These are phyloP conservation scores for Neonectria faginata DNA, from an alignment of 2,329 filamentous ascomycete species.

Conservation along the genomic window DNA sequence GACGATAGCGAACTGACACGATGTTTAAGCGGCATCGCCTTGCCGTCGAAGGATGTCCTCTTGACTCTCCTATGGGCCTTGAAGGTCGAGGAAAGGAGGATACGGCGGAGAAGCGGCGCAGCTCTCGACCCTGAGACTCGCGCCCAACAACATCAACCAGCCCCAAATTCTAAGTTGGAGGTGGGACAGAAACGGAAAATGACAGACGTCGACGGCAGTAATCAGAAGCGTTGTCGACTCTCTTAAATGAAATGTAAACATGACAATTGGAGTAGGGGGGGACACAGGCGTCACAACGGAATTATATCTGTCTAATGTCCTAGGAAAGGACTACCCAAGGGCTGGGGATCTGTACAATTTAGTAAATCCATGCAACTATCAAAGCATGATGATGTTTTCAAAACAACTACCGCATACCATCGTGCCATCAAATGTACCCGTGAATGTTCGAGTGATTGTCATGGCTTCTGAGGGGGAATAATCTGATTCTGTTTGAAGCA, in stretches of 20 bases:
- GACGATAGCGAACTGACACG: slow-evolving; percentile 50
- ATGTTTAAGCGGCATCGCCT: slow-evolving; percentile 52
- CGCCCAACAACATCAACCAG: slow-evolving; percentile 40
- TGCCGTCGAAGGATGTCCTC: slow-evolving; percentile 62
- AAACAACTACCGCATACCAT: not conserved
- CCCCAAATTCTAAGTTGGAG: slow-evolving; percentile 41
- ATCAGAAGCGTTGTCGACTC: slow-evolving; percentile 36
- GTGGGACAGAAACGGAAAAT: slow-evolving; percentile 38
- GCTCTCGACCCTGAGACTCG: slow-evolving; percentile 43
- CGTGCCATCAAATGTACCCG: not conserved
- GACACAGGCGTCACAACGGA: slow-evolving; percentile 37
- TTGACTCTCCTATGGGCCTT: slow-evolving; percentile 62
- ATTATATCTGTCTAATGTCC: slow-evolving; percentile 29
- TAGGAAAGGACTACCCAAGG: slow-evolving; percentile 29
- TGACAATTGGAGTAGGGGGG: slow-evolving; percentile 28
- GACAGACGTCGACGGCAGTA: slow-evolving; percentile 29
- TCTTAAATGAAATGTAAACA: slow-evolving; percentile 35
- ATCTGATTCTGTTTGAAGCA: no score
- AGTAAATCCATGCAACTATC: slow-evolving; percentile 39
- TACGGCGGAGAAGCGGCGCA: slow-evolving; percentile 40
- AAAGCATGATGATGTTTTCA: slow-evolving; percentile 27
- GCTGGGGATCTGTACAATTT: slow-evolving; percentile 35
- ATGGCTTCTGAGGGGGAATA: no score
- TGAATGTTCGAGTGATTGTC: not conserved
- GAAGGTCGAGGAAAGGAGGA: slow-evolving; percentile 56